A percentile compares a stretch with the other conserved stretches of the same genome.
phyloP scores from a whole-genome alignment of 2,329 filamentous ascomycete genomes.

The Xylaria sp. region DNA sequence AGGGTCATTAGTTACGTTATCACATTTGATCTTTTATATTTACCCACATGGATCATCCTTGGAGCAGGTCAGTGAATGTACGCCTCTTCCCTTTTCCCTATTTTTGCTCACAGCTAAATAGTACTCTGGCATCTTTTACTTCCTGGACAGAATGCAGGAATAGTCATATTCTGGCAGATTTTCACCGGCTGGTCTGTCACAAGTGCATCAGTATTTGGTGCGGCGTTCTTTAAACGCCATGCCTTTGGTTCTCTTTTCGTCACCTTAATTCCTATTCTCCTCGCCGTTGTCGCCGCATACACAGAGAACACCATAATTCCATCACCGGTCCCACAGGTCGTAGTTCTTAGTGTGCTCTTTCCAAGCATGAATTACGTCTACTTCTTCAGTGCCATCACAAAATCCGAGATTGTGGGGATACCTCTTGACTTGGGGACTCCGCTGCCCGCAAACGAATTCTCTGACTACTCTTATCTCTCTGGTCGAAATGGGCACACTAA shows the following conservation, averaged over 20 bases:
- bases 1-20: not conserved
- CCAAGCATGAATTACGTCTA: not conserved
- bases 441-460: not conserved
- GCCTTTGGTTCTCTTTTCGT: conserved; percentile 1
- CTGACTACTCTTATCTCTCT: not conserved
- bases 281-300: not conserved
- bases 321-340: not conserved
- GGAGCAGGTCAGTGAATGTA: not conserved
- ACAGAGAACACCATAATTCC: not conserved
- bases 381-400: not conserved
- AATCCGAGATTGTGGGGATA: not conserved
- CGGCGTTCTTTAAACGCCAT: not conserved
- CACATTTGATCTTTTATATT: not conserved
- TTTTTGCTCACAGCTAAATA: not conserved
- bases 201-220: not conserved
- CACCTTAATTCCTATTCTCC: not conserved
- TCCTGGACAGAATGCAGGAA: not conserved
- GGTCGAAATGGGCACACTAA: not conserved
- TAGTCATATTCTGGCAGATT: not conserved
- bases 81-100: not conserved
- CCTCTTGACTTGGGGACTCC: not conserved
- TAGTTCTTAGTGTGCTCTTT: not conserved
- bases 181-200: not conserved
- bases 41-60: not conserved
- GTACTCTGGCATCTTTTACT: not conserved